Evolutionary conservation across 805 yeast genomes (phyloP).

Genomic region (Lipomyces yamanashiensis): DNA sequence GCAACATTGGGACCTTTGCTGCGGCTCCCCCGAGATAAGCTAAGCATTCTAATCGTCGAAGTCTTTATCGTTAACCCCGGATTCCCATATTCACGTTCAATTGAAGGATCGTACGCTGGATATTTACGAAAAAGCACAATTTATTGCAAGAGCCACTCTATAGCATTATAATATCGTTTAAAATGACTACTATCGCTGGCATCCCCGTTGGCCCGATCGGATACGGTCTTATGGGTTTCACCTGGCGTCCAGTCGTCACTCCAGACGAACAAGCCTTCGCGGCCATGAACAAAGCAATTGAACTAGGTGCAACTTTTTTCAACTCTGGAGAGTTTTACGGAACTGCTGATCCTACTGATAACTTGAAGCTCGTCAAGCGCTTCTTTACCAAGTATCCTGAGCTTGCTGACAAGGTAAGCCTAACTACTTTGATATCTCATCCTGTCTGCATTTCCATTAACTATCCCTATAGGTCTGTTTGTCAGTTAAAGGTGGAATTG

Average conservation of each 20-base stretch:
- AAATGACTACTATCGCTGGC: conserved; percentile 15
- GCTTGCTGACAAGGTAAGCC: conserved; percentile 54
- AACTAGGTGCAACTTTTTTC: conserved; percentile 55
- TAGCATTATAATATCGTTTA: neutral
- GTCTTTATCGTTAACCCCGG: neutral
- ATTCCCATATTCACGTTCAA: too few species aligned
- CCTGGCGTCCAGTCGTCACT: conserved; percentile 57
- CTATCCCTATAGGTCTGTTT: conserved; percentile 14
- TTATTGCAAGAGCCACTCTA: too few species aligned
- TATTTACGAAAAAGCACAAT: neutral
- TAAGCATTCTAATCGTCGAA: neutral
- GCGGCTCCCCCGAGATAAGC: too few species aligned
- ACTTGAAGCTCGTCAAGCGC: conserved; percentile 58
- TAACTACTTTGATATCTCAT: conserved; percentile 37
- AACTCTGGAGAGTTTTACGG: conserved; percentile 73
- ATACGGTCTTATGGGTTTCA: conserved; percentile 81
- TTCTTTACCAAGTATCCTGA: conserved; percentile 56
- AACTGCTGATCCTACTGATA: conserved; percentile 47
- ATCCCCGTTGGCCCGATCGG: conserved; percentile 51
- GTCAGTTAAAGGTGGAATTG: conserved; percentile 67
- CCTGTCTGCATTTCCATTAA: neutral
- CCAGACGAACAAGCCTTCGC: conserved; percentile 56
- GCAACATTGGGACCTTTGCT: too few species aligned
- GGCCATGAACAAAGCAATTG: conserved; percentile 56
- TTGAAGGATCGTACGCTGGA: neutral